Evolutionary conservation across 371 early-diverging fungal species (phyloP), one percentile per base, ranked within the genome.

Genomic region (Parasitella parasitica): DNA sequence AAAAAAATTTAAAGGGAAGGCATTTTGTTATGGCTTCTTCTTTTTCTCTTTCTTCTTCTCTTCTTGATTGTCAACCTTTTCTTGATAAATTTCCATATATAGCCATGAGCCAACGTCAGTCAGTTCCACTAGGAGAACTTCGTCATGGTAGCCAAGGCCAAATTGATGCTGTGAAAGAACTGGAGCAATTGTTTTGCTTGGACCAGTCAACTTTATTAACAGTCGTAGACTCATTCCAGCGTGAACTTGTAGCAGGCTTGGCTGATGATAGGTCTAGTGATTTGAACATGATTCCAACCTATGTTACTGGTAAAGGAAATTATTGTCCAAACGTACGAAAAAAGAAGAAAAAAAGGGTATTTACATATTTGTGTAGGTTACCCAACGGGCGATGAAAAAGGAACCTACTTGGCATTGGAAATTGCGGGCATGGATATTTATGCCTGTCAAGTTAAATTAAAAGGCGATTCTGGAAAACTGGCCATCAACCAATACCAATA

Each of bases 371-470:
- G 20, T 18, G 18, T 59, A 81, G 81, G 81, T 3, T 73, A 89
- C 22, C 97, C 97, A n/a, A 88, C 87, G 24, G 96, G 96, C 20
- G 67, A 82, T 54, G 97, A 96, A 63, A 88, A 84, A 34, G 97
- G 96, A 20, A 86, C 88, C n/a, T 94, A 87, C 75, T 77, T 97
- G 41, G 95, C 96, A 26, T 82, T 97, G 51, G 97, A 97, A 74
- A 84, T 96, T 57, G 94, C 93, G 32, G 97, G 96, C 28, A 91
- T 95, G 73, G 81, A 81, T 30, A 73, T 81, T 24, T 78, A 76
- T 57, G 81, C 70, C 2, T 77, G 78, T 54, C 81, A 81, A 63
- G 78, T 81, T n/a, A 72, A 75, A 48, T 58, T 81, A 35, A 78
- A 78, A 37, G 81, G 81, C n/a, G 76, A 78, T 39, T 59, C 59